Evolutionary conservation across 106 monocot genomes (phyloP).

Genomic region (Hemerocallis citrina): DNA sequence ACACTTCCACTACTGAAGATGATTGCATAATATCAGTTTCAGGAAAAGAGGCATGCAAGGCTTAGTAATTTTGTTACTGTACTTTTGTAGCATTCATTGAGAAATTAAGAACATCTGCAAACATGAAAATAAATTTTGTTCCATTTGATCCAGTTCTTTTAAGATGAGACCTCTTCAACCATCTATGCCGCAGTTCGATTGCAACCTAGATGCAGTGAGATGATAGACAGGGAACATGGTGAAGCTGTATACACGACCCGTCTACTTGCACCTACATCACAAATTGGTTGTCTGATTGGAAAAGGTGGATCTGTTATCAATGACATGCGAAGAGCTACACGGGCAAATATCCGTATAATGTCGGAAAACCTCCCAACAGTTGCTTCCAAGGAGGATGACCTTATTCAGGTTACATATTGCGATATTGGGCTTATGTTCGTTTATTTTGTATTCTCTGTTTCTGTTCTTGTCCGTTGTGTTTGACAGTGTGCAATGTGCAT

Average conservation of each 20-base stretch:
- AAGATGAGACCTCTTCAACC: slow-evolving; percentile 39
- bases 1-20: slow-evolving; percentile 27
- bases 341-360: slow-evolving; percentile 46
- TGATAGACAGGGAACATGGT: slow-evolving; percentile 30
- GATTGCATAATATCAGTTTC: slow-evolving; percentile 36
- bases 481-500: background rate
- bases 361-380: slow-evolving; percentile 43
- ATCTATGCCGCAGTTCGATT: slow-evolving; percentile 46
- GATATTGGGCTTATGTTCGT: background rate
- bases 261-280: slow-evolving; percentile 42
- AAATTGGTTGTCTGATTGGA: slow-evolving; percentile 61
- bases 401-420: slow-evolving; percentile 38
- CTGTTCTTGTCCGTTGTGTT: background rate
- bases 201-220: slow-evolving; percentile 56
- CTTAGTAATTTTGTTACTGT: background rate
- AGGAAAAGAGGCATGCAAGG: slow-evolving; percentile 20
- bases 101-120: background rate
- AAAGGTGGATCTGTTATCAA: slow-evolving; percentile 54
- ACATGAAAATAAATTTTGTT: too few species aligned
- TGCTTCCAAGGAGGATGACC: slow-evolving; percentile 48
- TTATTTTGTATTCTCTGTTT: background rate
- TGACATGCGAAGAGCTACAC: slow-evolving; percentile 52
- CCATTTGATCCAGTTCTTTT: slow-evolving; percentile 28
- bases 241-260: slow-evolving; percentile 41
- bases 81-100: background rate